Conservation (phyloP, 805 yeast genomes). For the Kuraishia hungarica region DNA sequence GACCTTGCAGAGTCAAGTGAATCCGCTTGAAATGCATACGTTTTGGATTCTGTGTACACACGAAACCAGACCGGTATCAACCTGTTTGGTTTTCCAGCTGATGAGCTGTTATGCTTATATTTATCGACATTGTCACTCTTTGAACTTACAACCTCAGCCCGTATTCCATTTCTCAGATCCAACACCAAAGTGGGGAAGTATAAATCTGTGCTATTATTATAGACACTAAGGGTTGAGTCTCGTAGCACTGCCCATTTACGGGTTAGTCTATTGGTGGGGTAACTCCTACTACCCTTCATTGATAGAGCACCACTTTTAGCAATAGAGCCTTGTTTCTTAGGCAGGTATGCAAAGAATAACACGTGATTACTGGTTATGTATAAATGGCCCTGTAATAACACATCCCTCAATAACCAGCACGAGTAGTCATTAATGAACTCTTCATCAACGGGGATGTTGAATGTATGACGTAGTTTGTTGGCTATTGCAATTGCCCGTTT, state of each 20-base stretch:
- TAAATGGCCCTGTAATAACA: slow-evolving; percentile 78
- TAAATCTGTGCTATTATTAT: slow-evolving; percentile 64
- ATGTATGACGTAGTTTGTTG: slow-evolving; percentile 25
- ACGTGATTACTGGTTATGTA: slow-evolving; percentile 59
- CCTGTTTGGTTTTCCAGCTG: no score
- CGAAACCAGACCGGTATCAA: slow-evolving; percentile 39
- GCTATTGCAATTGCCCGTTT: slow-evolving; percentile 27
- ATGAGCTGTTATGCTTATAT: no score
- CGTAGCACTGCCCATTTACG: slow-evolving; percentile 79
- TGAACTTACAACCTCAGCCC: slow-evolving; percentile 43
- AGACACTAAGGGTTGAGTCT: slow-evolving; percentile 60
- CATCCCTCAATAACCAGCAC: slow-evolving; percentile 78
- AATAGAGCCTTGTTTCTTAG: slow-evolving; percentile 38
- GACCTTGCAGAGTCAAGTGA: slow-evolving; percentile 62
- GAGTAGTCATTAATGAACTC: slow-evolving; percentile 52
- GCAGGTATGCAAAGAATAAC: slow-evolving; percentile 73
- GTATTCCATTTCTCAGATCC: slow-evolving; percentile 55
- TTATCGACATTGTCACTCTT: no score
- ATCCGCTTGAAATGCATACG: slow-evolving; percentile 66
- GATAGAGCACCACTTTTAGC: slow-evolving; percentile 43
- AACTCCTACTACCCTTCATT: slow-evolving; percentile 21
- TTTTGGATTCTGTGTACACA: slow-evolving; percentile 47
- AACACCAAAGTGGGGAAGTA: slow-evolving; percentile 77
- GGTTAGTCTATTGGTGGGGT: slow-evolving; percentile 26
- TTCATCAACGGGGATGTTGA: slow-evolving; percentile 46